Evolutionary conservation across 331 rosid genomes (phyloP).

Genomic region (Phaseolus coccineus): DNA sequence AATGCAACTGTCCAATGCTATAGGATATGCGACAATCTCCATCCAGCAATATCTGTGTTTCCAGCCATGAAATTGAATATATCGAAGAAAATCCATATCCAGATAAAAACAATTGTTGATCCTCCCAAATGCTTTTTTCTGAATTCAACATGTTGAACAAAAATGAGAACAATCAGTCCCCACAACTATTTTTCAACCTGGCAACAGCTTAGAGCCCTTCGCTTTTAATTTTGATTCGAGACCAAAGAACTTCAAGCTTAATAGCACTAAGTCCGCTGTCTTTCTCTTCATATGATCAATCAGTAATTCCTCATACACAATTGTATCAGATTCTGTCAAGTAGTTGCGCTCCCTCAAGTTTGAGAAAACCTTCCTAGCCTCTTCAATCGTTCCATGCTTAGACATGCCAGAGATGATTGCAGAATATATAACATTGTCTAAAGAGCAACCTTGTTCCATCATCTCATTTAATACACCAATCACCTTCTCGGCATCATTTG

Average conservation of each 20-base stretch:
- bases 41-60: background rate
- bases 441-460: constrained; percentile 74
- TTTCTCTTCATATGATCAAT: constrained; percentile 85
- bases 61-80: background rate
- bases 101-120: background rate
- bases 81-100: background rate
- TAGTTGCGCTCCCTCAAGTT: constrained; percentile 60
- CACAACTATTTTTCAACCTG: constrained; percentile 49
- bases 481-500: constrained; percentile 63
- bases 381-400: constrained; percentile 78
- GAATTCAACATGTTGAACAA: constrained; percentile 12
- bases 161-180: background rate
- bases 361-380: constrained; percentile 77
- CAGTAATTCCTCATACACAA: constrained; percentile 74
- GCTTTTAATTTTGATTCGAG: constrained; percentile 80
- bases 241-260: constrained; percentile 84
- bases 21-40: constrained; percentile 3
- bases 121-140: constrained; percentile 33
- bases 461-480: constrained; percentile 69
- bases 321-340: constrained; percentile 68
- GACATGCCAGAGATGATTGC: constrained; percentile 81
- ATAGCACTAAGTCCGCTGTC: constrained; percentile 79
- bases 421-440: constrained; percentile 55
- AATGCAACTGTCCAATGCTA: background rate
- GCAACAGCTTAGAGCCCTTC: constrained; percentile 63